Percentiles rank a stretch among this genome's conserved stretches.
Conservation (phyloP, 192 early-diverging fungal genomes). For the Lobosporangium transversale region DNA sequence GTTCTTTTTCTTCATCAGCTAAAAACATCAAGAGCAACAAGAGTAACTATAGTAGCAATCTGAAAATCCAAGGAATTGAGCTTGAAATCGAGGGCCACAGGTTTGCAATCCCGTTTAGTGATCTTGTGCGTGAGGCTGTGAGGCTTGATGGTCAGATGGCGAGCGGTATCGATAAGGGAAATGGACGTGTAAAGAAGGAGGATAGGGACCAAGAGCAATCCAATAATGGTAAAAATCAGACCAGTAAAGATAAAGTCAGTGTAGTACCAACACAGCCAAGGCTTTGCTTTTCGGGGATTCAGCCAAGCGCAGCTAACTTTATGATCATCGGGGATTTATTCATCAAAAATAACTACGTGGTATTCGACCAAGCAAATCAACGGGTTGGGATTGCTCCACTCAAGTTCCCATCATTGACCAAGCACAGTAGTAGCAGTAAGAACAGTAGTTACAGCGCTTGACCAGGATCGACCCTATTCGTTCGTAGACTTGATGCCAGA, state of each 20-base stretch:
- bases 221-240: too few species aligned
- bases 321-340: constrained; percentile 75
- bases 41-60: too few species aligned
- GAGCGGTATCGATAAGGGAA: too few species aligned
- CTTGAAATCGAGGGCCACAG: constrained; percentile 23
- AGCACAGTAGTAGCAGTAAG: background rate
- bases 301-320: constrained; percentile 25
- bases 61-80: too few species aligned
- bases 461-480: background rate
- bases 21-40: too few species aligned
- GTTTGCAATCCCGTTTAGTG: constrained; percentile 38
- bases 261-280: background rate
- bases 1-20: background rate
- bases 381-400: constrained; percentile 68
- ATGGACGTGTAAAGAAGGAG: too few species aligned
- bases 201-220: too few species aligned
- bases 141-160: background rate
- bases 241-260: too few species aligned
- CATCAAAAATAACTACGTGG: constrained; percentile 73
- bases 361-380: constrained; percentile 68
- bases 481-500: too few species aligned
- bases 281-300: constrained; percentile 37
- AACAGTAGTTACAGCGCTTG: background rate
- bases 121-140: constrained; percentile 19
- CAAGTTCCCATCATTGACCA: background rate